phyloP scores from a whole-genome alignment of 2,329 filamentous ascomycete species.

The Sporothrix pseudoabietina region DNA sequence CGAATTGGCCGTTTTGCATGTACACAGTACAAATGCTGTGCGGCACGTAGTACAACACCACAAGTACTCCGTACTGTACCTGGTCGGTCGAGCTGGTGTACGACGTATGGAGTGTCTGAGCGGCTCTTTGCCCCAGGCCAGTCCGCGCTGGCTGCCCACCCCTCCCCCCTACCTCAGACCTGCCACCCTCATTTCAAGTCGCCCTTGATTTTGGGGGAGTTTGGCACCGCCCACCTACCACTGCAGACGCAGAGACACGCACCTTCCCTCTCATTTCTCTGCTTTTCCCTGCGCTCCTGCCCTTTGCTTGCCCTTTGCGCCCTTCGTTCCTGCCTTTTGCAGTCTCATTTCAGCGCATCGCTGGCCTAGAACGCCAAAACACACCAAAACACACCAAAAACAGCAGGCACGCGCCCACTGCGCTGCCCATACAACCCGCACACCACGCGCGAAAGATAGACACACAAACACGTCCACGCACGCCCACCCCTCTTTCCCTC shows the following conservation, averaged over 20 bases:
- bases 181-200: conserved; percentile 30
- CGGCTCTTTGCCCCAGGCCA: conserved; percentile 32
- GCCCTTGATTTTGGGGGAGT: conserved; percentile 34
- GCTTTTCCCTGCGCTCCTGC: not conserved
- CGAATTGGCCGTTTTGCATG: conserved; percentile 10
- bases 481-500: conserved; percentile 31
- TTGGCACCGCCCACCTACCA: conserved; percentile 38
- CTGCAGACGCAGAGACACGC: conserved; percentile 15
- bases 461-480: conserved; percentile 34
- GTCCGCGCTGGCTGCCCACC: conserved; percentile 27
- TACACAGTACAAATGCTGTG: conserved; percentile 33
- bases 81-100: not conserved
- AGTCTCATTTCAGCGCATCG: not conserved
- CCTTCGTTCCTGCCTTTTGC: conserved; percentile 15
- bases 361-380: conserved; percentile 20
- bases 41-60: conserved; percentile 32
- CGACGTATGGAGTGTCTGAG: conserved; percentile 29
- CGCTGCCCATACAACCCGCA: conserved; percentile 10
- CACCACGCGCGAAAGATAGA: conserved; percentile 13
- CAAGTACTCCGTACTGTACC: conserved; percentile 33
- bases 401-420: conserved; percentile 28
- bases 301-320: not conserved
- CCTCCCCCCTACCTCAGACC: conserved; percentile 20
- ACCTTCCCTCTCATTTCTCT: conserved; percentile 21
- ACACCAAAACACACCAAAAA: conserved; percentile 7